Evolutionary conservation across 2,329 filamentous ascomycete species (phyloP).

Genomic region (Ambrosiella beaveri): DNA sequence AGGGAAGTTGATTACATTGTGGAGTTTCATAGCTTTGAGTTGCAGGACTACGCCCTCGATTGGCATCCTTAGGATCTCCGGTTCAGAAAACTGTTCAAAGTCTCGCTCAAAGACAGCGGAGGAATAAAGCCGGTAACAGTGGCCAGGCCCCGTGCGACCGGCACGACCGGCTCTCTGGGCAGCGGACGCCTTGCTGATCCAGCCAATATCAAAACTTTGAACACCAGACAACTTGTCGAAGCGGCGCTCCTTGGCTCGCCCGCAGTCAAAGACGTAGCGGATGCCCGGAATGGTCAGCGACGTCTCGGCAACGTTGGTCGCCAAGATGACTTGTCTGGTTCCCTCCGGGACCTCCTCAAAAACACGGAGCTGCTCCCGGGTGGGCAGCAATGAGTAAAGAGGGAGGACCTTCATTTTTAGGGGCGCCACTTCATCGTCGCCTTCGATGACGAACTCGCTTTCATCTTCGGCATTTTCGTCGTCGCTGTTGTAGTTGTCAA

Average conservation of each 20-base stretch:
- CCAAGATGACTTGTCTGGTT: conserved; percentile 69
- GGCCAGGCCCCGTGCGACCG: conserved; percentile 84
- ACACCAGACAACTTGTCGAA: conserved; percentile 82
- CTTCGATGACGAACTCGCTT: conserved; percentile 52
- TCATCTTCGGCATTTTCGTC: conserved; percentile 39
- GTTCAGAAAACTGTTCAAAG: conserved; percentile 69
- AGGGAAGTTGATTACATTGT: conserved; percentile 82
- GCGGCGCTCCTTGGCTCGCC: conserved; percentile 76
- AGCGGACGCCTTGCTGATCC: conserved; percentile 95
- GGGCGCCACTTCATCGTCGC: conserved; percentile 36
- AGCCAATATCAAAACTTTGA: conserved; percentile 85
- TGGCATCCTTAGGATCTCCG: conserved; percentile 78
- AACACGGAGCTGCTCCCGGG: conserved; percentile 75
- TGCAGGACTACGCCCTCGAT: conserved; percentile 87
- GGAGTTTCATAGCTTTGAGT: conserved; percentile 84
- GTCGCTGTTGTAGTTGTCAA: conserved; percentile 40
- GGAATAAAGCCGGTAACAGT: conserved; percentile 89
- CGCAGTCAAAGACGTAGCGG: conserved; percentile 89
- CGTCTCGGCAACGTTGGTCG: conserved; percentile 94
- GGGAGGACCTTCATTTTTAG: conserved; percentile 78
- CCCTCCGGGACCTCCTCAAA: conserved; percentile 74
- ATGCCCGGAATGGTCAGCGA: conserved; percentile 93
- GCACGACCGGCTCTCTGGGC: conserved; percentile 84
- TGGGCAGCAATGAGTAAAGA: conserved; percentile 81
- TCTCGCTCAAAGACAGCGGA: conserved; percentile 86